Evolutionary conservation across 306 rosid genomes (phyloP).

Genomic region (Mimosa pudica): DNA sequence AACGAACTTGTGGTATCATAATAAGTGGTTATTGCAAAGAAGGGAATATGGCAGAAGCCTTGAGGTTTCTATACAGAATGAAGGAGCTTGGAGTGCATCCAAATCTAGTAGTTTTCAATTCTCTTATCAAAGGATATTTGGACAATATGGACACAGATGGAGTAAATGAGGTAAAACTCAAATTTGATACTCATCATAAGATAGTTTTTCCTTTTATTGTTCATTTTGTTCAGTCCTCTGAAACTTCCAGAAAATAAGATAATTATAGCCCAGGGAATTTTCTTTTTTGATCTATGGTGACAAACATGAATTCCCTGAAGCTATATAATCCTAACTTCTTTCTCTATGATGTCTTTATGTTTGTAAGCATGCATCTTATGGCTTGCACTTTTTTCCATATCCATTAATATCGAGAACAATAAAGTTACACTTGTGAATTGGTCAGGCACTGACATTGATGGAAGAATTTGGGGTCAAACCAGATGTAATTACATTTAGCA

Average conservation of each 20-base stretch:
- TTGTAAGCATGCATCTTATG: conserved; percentile 14
- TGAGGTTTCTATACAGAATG: conserved; percentile 79
- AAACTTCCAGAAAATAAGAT: not conserved
- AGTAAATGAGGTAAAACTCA: conserved; percentile 66
- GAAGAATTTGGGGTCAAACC: conserved; percentile 89
- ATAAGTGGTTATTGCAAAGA: conserved; percentile 84
- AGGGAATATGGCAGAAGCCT: conserved; percentile 79
- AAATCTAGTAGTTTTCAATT: conserved; percentile 80
- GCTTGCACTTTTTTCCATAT: conserved; percentile 8
- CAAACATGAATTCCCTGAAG: not conserved
- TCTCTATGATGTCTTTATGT: not conserved
- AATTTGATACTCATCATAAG: not conserved
- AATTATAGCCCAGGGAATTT: not conserved
- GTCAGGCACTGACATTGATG: conserved; percentile 87
- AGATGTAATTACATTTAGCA: conserved; percentile 94
- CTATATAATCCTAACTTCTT: not conserved
- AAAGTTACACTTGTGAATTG: conserved; percentile 39
- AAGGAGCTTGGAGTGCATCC: conserved; percentile 76
- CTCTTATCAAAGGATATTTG: conserved; percentile 89
- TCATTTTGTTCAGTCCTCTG: not conserved
- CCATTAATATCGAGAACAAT: conserved; percentile 15
- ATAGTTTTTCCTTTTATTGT: conserved; percentile 18
- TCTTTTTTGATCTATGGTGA: not conserved
- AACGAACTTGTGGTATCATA: conserved; percentile 88
- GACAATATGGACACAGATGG: conserved; percentile 71